Conservation (phyloP, 331 rosid species). For the Cydonia oblonga region DNA sequence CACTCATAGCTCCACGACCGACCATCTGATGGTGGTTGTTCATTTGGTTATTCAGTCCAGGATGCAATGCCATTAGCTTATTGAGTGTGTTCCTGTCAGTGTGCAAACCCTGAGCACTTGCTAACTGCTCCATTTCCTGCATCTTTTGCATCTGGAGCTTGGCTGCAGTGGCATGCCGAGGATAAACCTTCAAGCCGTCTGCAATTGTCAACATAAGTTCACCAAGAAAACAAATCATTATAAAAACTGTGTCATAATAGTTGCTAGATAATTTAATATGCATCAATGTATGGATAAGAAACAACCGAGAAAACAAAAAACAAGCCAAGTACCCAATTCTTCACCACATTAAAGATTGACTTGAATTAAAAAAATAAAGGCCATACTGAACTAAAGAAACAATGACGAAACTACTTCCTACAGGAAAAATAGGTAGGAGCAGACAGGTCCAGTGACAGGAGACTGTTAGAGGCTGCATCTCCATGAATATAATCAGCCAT, state of each 20-base stretch:
- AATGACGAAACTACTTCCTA: neutral
- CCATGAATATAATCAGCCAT: neutral
- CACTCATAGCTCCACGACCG: conserved; percentile 56
- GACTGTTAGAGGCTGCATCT: neutral
- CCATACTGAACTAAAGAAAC: neutral
- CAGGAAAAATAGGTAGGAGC: neutral
- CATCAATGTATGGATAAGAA: neutral
- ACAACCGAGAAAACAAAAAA: neutral
- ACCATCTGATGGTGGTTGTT: conserved; percentile 45
- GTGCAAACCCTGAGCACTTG: conserved; percentile 67
- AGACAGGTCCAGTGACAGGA: neutral
- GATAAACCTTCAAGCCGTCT: conserved; percentile 90
- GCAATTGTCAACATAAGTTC: conserved; percentile 15
- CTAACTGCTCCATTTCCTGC: conserved; percentile 90
- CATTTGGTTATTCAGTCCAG: conserved; percentile 53
- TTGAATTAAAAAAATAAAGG: neutral
- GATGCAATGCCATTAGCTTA: conserved; percentile 61
- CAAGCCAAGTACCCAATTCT: neutral
- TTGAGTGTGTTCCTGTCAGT: conserved; percentile 67
- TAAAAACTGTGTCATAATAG: neutral
- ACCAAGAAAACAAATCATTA: conserved; percentile 4
- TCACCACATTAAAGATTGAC: neutral
- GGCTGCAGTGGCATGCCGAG: conserved; percentile 46
- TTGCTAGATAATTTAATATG: neutral
- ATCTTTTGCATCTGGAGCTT: conserved; percentile 84